Percentiles rank a stretch among this genome's conserved stretches.
These are phyloP conservation scores for Rhynchospora breviuscula DNA, from an alignment of 176 grass and related monocot genomes.

Conservation along the genomic window DNA sequence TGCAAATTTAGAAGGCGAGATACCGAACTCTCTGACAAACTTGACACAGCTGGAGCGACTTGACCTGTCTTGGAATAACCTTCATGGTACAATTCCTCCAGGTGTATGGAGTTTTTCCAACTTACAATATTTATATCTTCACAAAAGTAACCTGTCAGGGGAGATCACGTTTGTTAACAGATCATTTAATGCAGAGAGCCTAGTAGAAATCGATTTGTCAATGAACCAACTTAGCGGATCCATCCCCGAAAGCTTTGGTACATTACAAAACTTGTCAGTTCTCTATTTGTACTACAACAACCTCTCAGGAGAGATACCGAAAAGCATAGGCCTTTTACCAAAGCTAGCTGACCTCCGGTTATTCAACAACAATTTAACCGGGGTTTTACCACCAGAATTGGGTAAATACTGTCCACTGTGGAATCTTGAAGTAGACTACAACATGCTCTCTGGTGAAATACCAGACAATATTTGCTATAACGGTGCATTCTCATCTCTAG, in stretches of 20 bases:
- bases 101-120: slow-evolving; percentile 53
- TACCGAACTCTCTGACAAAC: slow-evolving; percentile 31
- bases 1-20: slow-evolving; percentile 31
- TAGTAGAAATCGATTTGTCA: slow-evolving; percentile 29
- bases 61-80: slow-evolving; percentile 17
- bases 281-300: slow-evolving; percentile 32
- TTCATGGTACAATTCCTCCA: slow-evolving; percentile 48
- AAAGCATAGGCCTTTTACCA: slow-evolving; percentile 45
- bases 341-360: slow-evolving; percentile 14
- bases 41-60: slow-evolving; percentile 25
- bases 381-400: slow-evolving; percentile 50
- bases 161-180: slow-evolving; percentile 19
- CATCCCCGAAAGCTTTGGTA: slow-evolving; percentile 56
- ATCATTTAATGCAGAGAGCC: slow-evolving; percentile 24
- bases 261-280: slow-evolving; percentile 20
- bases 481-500: slow-evolving; percentile 6
- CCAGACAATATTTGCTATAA: slow-evolving; percentile 45
- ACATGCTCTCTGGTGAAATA: slow-evolving; percentile 45
- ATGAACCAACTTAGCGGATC: slow-evolving; percentile 40
- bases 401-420: slow-evolving; percentile 38
- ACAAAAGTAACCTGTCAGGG: slow-evolving; percentile 22
- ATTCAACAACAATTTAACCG: slow-evolving; percentile 36
- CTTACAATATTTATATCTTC: not conserved
- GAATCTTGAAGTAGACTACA: slow-evolving; percentile 21
- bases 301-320: slow-evolving; percentile 68